phyloP scores from a whole-genome alignment of 805 yeast species.

The Groenewaldozyma salmanticensis region DNA sequence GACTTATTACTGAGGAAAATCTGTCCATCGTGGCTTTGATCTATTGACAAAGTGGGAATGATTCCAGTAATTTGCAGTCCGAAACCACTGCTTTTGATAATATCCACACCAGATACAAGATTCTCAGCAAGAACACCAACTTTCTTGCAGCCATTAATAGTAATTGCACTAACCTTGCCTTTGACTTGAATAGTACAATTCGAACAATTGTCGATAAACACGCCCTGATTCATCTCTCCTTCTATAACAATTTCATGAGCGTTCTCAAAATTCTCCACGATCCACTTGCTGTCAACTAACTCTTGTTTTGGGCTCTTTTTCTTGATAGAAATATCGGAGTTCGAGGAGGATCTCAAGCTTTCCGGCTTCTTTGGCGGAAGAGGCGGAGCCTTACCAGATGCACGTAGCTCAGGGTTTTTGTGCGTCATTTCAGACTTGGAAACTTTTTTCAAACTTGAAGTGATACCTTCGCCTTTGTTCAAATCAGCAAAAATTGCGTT shows the following conservation, averaged over 20 bases:
- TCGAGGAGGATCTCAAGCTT: slow-evolving; percentile 35
- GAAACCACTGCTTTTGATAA: slow-evolving; percentile 70
- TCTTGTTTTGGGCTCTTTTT: slow-evolving; percentile 55
- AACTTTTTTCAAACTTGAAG: slow-evolving; percentile 81
- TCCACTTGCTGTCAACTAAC: slow-evolving; percentile 81
- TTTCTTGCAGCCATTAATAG: slow-evolving; percentile 61
- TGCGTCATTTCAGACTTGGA: slow-evolving; percentile 92
- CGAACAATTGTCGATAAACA: slow-evolving; percentile 75
- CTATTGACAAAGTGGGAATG: slow-evolving; percentile 77
- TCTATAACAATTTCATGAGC: slow-evolving; percentile 59
- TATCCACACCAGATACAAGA: slow-evolving; percentile 77
- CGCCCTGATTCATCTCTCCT: slow-evolving; percentile 77
- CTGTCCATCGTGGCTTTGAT: slow-evolving; percentile 79
- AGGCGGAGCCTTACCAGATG: slow-evolving; percentile 26
- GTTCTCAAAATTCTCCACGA: slow-evolving; percentile 67
- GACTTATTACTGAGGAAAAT: slow-evolving; percentile 67
- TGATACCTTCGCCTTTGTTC: slow-evolving; percentile 75
- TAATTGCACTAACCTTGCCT: slow-evolving; percentile 87
- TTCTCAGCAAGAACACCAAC: slow-evolving; percentile 76
- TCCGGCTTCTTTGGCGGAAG: slow-evolving; percentile 69
- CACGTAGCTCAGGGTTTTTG: slow-evolving; percentile 77
- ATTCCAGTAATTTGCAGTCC: slow-evolving; percentile 80
- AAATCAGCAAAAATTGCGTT: slow-evolving; percentile 87
- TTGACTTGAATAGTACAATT: slow-evolving; percentile 68
- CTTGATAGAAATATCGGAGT: slow-evolving; percentile 11